Base-by-base conservation (phyloP, 108 stramenopile genomes). In the Nitzschia inconspicua region DNA sequence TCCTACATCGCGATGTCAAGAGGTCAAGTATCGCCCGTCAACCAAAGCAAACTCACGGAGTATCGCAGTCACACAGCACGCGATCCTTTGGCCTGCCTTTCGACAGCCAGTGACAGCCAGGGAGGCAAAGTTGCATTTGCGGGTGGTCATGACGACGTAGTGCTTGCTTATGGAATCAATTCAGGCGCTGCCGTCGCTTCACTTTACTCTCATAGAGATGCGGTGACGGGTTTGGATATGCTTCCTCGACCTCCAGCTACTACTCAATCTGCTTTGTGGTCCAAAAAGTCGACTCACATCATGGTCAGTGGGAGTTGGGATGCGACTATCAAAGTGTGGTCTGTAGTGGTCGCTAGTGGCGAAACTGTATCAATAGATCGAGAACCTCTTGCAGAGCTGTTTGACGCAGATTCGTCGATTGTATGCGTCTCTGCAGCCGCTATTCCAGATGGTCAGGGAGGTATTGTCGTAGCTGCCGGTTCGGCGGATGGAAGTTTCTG, bases 271-370 rank as follows among this genome's bases (percentile, higher is more conserved):
- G 73, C 73, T 16, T 61, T 83, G 22, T 83, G 77, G 77, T 39
- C 47, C 24, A 70, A 80, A 42, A 63, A 68, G 24, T 28, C 78
- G 18, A 85, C 84, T 0, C 84, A 85, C 37, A 70, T 85, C 22
- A 76, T 85, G 80, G 64, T 85, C 20, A 82, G 76, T 36, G 78
- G 84, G 2, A 82, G 80, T 36, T 85, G 76, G 76, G 84, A 85
- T 74, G 84, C 84, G 2, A 82, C 84, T 11, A 79, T 85, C 35
- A 85, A 85, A 44, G 79, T 85, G 4, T 85, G 84, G 84, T 74
- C 77, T 7, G 78, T 80, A 7, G 53, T 66, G 22, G 80, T 85
- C 6, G 50, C 80, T 4, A 60, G 55, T 36, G 77, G 78, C 3
- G 84, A 85, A 63, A 77, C 80, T 25, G 84, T 85, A 22, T 66